These are phyloP conservation scores for Zymoseptoria passerinii DNA, from an alignment of 2,329 filamentous ascomycete species.

Conservation along the genomic window DNA sequence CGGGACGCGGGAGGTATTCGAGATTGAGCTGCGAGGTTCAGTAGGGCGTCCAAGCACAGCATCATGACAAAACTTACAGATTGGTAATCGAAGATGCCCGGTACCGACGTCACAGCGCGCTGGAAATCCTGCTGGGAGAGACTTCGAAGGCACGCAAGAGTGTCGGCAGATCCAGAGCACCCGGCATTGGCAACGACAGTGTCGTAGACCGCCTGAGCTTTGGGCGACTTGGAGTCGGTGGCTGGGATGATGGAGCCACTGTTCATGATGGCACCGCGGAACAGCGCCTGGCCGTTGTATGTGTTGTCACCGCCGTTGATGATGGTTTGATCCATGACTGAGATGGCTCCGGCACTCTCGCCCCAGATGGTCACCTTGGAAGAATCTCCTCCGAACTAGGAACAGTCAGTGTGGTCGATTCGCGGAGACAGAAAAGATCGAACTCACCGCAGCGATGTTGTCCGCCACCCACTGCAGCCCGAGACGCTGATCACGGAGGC, in stretches of 20 bases:
- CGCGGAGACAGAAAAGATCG: background rate
- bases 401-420: conserved; percentile 11
- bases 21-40: conserved; percentile 49
- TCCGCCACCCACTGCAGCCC: conserved; percentile 23
- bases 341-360: conserved; percentile 45
- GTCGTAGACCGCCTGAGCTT: conserved; percentile 51
- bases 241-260: conserved; percentile 57
- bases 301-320: conserved; percentile 58
- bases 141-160: conserved; percentile 41
- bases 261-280: conserved; percentile 70
- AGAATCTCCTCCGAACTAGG: conserved; percentile 18
- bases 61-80: background rate
- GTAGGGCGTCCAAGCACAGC: background rate
- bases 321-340: conserved; percentile 65
- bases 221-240: conserved; percentile 49
- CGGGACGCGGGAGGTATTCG: conserved; percentile 65
- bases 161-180: conserved; percentile 36
- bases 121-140: conserved; percentile 44
- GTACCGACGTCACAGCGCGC: conserved; percentile 60
- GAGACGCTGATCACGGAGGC: conserved; percentile 24
- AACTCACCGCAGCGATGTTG: conserved; percentile 12
- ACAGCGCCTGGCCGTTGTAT: conserved; percentile 61
- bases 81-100: conserved; percentile 57
- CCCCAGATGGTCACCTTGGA: conserved; percentile 19
- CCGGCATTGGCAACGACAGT: conserved; percentile 40